Conservation (phyloP, 345 rosid species). For the Aquilaria yunnanensis region DNA sequence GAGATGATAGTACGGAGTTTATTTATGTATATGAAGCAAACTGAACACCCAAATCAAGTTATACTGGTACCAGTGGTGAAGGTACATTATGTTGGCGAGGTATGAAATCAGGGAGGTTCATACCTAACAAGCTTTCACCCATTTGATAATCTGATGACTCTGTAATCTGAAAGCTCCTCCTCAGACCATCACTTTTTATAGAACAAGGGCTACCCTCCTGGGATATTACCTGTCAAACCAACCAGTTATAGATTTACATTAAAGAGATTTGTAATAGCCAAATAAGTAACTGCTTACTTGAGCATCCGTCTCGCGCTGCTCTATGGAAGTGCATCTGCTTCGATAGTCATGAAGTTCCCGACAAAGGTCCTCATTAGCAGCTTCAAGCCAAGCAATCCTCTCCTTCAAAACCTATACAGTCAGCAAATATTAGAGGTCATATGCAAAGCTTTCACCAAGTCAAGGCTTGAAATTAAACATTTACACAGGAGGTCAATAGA, state of each 20-base stretch:
- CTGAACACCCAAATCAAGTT: neutral
- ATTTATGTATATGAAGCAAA: no score
- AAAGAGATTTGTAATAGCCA: slow-evolving; percentile 4
- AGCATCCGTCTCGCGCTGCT: slow-evolving; percentile 66
- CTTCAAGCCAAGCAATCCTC: slow-evolving; percentile 91
- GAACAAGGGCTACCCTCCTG: slow-evolving; percentile 73
- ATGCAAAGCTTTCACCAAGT: neutral
- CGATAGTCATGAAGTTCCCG: slow-evolving; percentile 87
- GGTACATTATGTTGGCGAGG: neutral
- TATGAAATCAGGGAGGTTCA: neutral
- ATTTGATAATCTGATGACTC: slow-evolving; percentile 77
- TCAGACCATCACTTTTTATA: slow-evolving; percentile 73
- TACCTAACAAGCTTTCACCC: slow-evolving; percentile 71
- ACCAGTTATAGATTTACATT: neutral
- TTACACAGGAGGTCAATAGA: neutral
- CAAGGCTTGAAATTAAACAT: neutral
- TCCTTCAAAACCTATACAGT: slow-evolving; percentile 71
- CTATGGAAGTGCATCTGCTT: slow-evolving; percentile 48
- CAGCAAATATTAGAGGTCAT: slow-evolving; percentile 1
- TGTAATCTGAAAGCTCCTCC: slow-evolving; percentile 76
- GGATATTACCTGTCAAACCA: slow-evolving; percentile 14
- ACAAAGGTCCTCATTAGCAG: slow-evolving; percentile 84
- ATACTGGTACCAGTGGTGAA: slow-evolving; percentile 1
- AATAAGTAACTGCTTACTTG: slow-evolving; percentile 44
- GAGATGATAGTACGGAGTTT: neutral